phyloP scores from a whole-genome alignment of 306 rosid species.

The Betula pendula region DNA sequence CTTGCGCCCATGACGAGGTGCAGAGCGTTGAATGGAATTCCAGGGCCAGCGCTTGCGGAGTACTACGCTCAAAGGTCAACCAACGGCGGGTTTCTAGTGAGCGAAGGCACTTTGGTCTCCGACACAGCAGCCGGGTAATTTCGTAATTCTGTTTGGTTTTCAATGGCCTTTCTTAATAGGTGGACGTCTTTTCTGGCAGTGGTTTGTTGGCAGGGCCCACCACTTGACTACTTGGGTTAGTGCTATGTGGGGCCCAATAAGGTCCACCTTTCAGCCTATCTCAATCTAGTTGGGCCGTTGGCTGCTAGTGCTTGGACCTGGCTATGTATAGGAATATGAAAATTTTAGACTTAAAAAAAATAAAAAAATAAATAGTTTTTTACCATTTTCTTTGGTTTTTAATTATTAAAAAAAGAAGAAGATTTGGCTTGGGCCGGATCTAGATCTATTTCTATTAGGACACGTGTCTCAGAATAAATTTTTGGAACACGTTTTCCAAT shows the following conservation, averaged over 20 bases:
- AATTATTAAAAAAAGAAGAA: no score
- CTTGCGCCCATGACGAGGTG: slow-evolving; percentile 66
- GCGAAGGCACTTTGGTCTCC: slow-evolving; percentile 53
- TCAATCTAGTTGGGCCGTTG: not conserved
- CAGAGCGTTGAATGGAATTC: slow-evolving; percentile 50
- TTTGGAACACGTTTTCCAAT: no score
- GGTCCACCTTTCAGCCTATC: not conserved
- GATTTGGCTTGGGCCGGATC: no score
- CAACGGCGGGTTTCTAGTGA: slow-evolving; percentile 51
- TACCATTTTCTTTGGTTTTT: no score
- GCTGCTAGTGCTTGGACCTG: not conserved
- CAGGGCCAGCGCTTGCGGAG: slow-evolving; percentile 38
- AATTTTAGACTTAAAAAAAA: no score
- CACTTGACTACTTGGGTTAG: not conserved
- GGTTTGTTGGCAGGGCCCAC: not conserved
- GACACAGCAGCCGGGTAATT: slow-evolving; percentile 48
- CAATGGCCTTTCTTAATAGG: not conserved
- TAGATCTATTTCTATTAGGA: no score
- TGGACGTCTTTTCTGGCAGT: not conserved
- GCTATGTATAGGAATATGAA: no score
- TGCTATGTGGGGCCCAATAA: not conserved
- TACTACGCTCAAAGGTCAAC: slow-evolving; percentile 57
- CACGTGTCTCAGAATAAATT: no score
- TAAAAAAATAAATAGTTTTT: no score
- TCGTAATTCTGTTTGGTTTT: slow-evolving; percentile 18